Base-by-base conservation (phyloP, 2,329 filamentous ascomycete genomes). In the Annulohypoxylon truncatum region DNA sequence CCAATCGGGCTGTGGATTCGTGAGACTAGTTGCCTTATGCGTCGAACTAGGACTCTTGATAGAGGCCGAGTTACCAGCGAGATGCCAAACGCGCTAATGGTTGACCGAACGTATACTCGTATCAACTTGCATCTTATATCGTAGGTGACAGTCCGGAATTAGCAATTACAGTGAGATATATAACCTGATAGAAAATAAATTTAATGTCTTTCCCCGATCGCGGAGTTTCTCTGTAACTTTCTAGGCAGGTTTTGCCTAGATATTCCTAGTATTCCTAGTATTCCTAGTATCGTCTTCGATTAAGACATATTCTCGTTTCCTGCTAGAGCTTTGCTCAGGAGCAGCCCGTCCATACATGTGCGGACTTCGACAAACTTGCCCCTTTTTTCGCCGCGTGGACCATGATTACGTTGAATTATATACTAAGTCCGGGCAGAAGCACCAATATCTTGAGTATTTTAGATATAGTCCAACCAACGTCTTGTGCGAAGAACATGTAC, bases 281-380 rank as follows among this genome's bases (percentile, higher is more conserved):
- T 26, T 24, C 13, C 26, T 18, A 40, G 18, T 31, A 29, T 22
- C 12, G 13, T 2, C n/a, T 13, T 35, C 26, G 5, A 38, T 48
- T 6, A 65, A 44, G 52, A 42, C 35, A 3, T 50, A 3, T 35
- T 47, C 22, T 35, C 24, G 10, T 58, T 59, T 15, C 51, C 48
- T 38, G 31, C 47, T 10, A 61, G 28, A 48, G 50, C 42, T 20
- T 54, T 31, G 40, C 48, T 61, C 12, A 61, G 20, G 22, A 57
- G 46, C 5, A 66, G 24, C 0, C 57, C 40, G 10, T 61, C 52
- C 5, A 65, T 47, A 42, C 53, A 65, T 10, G 35, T 53, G 22
- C 62, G 56, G 24, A 52, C 46, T 18, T 52, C 51, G 20, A 65
- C 46, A 38, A 61, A 57, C 46, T 56, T 65, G 38, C 40, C 47